phyloP scores from a whole-genome alignment of 2,329 filamentous ascomycete genomes.

The Paraconiothyrium sp. region DNA sequence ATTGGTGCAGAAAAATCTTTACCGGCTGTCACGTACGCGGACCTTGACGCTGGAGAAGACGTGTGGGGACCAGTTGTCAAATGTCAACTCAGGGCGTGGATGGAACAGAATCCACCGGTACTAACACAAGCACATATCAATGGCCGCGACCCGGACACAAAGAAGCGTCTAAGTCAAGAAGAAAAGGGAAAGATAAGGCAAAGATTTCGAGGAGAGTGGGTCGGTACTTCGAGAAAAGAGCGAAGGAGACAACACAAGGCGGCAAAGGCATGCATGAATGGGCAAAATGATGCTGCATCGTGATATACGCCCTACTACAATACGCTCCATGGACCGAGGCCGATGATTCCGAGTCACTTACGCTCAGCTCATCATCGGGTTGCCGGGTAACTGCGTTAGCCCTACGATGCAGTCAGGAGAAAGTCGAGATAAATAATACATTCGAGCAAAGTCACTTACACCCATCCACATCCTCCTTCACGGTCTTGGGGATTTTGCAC shows the following conservation, averaged over 20 bases:
- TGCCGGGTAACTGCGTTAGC: constrained; percentile 7
- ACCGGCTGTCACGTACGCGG: constrained; percentile 31
- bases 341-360: too few relatives aligned
- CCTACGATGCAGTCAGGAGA: not conserved
- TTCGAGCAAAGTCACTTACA: constrained; percentile 18
- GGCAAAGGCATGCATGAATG: constrained; percentile 21
- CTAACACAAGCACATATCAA: constrained; percentile 33
- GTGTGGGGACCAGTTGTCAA: constrained; percentile 33
- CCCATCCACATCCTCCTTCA: constrained; percentile 31
- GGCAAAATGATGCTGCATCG: not conserved
- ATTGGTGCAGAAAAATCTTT: constrained; percentile 15
- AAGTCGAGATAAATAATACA: not conserved
- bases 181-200: constrained; percentile 29
- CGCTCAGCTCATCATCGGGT: constrained; percentile 4
- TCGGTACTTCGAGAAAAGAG: constrained; percentile 38
- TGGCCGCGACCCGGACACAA: constrained; percentile 29
- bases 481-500: constrained; percentile 26
- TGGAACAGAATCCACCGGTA: constrained; percentile 28
- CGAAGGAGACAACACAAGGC: constrained; percentile 42
- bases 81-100: constrained; percentile 35
- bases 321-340: not conserved
- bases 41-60: constrained; percentile 35
- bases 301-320: not conserved
- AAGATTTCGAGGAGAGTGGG: constrained; percentile 41
- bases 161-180: constrained; percentile 23